Conservation (phyloP, 345 rosid genomes). For the Leavenworthia alabamica region DNA sequence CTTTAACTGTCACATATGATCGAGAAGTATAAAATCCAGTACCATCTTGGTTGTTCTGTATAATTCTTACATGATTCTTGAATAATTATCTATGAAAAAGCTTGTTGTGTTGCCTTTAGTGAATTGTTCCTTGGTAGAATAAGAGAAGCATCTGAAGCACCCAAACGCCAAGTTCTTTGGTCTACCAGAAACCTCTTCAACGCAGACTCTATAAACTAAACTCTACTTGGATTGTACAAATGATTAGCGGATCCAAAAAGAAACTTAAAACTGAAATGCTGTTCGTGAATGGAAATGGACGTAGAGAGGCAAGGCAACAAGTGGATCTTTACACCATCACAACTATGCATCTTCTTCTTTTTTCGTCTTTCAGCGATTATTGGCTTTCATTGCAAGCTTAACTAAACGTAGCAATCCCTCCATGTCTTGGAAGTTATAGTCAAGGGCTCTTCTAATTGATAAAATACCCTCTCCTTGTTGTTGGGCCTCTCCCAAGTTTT, state of each 20-base stretch:
- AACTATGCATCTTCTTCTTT: slow-evolving; percentile 13
- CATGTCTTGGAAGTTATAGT: slow-evolving; percentile 88
- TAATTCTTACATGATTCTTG: slow-evolving; percentile 10
- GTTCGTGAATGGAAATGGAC: slow-evolving; percentile 6
- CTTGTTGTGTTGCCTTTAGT: slow-evolving; percentile 5
- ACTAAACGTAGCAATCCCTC: slow-evolving; percentile 73
- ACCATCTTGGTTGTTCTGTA: slow-evolving; percentile 16
- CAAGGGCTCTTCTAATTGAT: slow-evolving; percentile 77
- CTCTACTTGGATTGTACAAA: slow-evolving; percentile 21
- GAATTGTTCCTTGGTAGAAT: slow-evolving; percentile 4
- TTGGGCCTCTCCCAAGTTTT: slow-evolving; percentile 45
- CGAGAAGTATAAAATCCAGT: slow-evolving; percentile 6
- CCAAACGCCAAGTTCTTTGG: slow-evolving; percentile 5
- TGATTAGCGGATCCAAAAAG: slow-evolving; percentile 15
- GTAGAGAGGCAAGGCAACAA: slow-evolving; percentile 13
- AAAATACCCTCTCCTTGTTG: slow-evolving; percentile 47
- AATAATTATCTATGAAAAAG: slow-evolving; percentile 6
- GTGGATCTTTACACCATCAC: no score
- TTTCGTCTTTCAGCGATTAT: slow-evolving; percentile 42
- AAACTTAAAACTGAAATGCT: not conserved
- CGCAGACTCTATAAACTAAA: slow-evolving; percentile 7
- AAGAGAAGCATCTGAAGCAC: slow-evolving; percentile 17
- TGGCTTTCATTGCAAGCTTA: slow-evolving; percentile 77
- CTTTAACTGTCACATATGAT: slow-evolving; percentile 10
- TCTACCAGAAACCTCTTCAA: slow-evolving; percentile 15